Evolutionary conservation across 202 grass and related monocot species (phyloP).

Genomic region (Setaria italica): DNA sequence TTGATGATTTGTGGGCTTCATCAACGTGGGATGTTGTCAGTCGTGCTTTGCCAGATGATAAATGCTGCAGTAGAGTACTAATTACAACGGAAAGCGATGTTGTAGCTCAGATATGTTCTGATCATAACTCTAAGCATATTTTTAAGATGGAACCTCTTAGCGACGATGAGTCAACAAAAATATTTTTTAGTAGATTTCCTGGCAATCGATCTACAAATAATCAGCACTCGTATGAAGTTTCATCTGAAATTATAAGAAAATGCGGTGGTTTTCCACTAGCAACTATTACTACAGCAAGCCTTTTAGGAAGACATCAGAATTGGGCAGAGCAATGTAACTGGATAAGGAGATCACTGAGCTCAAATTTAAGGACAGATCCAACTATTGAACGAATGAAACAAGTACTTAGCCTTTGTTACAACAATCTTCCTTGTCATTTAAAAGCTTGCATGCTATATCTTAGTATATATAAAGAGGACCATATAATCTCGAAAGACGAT

Average conservation of each 20-base stretch:
- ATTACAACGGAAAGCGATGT: constrained; percentile 21
- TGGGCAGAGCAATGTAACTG: not conserved
- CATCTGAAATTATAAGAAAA: constrained; percentile 8
- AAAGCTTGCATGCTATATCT: constrained; percentile 42
- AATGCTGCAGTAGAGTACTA: constrained; percentile 13
- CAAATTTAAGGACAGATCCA: constrained; percentile 20
- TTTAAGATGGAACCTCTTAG: not conserved
- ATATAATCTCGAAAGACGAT: constrained; percentile 17
- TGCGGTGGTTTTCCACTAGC: constrained; percentile 32
- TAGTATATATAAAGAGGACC: constrained; percentile 24
- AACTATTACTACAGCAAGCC: constrained; percentile 15
- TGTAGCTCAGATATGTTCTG: constrained; percentile 8
- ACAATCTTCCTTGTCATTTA: constrained; percentile 25
- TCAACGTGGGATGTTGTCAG: constrained; percentile 14
- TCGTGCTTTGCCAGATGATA: not conserved
- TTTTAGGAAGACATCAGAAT: constrained; percentile 2
- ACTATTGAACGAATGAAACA: not conserved
- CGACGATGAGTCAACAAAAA: not conserved
- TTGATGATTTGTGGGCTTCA: constrained; percentile 16
- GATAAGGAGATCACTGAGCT: not conserved
- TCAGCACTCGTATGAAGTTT: not conserved
- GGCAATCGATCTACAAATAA: not conserved
- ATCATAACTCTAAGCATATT: not conserved
- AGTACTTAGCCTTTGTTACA: constrained; percentile 13
- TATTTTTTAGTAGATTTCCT: not conserved